These are phyloP conservation scores for Diaporthe sp. DNA, from an alignment of 2,329 filamentous ascomycete species.

Conservation along the genomic window DNA sequence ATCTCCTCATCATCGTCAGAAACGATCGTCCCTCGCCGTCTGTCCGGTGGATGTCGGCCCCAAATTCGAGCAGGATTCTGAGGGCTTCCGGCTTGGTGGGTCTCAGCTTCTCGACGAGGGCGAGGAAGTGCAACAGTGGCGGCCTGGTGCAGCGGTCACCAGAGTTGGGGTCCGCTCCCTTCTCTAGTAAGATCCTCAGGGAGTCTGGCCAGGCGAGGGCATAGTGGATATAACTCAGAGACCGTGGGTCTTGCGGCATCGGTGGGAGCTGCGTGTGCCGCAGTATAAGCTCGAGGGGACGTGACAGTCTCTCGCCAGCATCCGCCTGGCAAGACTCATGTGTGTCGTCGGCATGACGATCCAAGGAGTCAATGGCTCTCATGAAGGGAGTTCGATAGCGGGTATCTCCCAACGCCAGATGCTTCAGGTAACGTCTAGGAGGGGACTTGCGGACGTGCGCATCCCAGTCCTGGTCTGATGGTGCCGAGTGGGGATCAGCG, in stretches of 20 bases:
- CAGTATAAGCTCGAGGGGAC: neutral
- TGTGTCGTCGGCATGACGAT: neutral
- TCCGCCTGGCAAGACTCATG: neutral
- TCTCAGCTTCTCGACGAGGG: too few relatives aligned
- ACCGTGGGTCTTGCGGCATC: neutral
- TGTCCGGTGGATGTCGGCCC: neutral
- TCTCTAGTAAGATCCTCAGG: neutral
- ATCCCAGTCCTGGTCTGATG: neutral
- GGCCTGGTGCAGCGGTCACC: neutral
- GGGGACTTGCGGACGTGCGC: neutral
- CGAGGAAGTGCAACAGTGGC: neutral
- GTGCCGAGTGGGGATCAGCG: neutral
- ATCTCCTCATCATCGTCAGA: neutral
- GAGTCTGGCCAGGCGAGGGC: neutral
- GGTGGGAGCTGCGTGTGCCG: neutral
- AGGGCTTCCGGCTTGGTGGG: neutral
- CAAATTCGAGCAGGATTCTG: neutral
- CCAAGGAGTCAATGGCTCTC: neutral
- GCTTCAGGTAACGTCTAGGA: too few relatives aligned
- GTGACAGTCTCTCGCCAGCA: neutral
- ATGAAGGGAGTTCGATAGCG: neutral
- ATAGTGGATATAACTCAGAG: slow-evolving; percentile 1
- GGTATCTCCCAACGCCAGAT: too few relatives aligned
- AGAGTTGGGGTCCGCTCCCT: neutral
- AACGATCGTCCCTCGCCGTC: neutral